A percentile compares a stretch with the other conserved stretches of the same genome.
These are phyloP conservation scores for Colletotrichum sp. DNA, from an alignment of 2,329 filamentous ascomycete genomes.

Conservation along the genomic window DNA sequence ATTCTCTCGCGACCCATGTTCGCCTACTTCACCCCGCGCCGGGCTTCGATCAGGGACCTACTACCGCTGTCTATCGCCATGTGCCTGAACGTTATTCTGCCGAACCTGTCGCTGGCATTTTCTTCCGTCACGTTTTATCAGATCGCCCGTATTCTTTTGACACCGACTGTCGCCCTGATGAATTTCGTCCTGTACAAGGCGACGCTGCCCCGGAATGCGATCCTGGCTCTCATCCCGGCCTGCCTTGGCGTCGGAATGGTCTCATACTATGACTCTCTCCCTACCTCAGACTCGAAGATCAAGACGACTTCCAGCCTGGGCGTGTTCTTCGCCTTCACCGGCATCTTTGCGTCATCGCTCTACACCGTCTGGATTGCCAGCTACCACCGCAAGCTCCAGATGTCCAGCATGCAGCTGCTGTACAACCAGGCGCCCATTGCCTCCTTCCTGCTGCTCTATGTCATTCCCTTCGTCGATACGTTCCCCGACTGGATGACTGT, in stretches of 20 bases:
- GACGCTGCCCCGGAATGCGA: constrained; percentile 59
- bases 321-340: constrained; percentile 67
- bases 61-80: constrained; percentile 71
- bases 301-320: constrained; percentile 64
- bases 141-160: constrained; percentile 70
- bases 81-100: constrained; percentile 72
- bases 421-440: constrained; percentile 72
- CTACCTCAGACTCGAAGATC: constrained; percentile 48
- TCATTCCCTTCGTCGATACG: constrained; percentile 69
- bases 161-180: constrained; percentile 68
- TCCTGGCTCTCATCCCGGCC: constrained; percentile 62
- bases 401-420: constrained; percentile 73
- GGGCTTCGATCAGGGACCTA: constrained; percentile 59
- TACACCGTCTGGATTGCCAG: constrained; percentile 74
- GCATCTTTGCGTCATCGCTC: constrained; percentile 68
- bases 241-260: constrained; percentile 70
- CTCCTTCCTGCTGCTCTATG: constrained; percentile 66
- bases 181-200: constrained; percentile 67
- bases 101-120: constrained; percentile 71
- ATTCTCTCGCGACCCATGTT: constrained; percentile 63
- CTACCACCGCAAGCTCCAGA: constrained; percentile 69
- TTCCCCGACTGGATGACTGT: constrained; percentile 63
- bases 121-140: constrained; percentile 75
- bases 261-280: constrained; percentile 71
- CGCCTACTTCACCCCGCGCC: constrained; percentile 63